Conservation (phyloP, 2,329 filamentous ascomycete genomes). For the Alternaria solani region DNA sequence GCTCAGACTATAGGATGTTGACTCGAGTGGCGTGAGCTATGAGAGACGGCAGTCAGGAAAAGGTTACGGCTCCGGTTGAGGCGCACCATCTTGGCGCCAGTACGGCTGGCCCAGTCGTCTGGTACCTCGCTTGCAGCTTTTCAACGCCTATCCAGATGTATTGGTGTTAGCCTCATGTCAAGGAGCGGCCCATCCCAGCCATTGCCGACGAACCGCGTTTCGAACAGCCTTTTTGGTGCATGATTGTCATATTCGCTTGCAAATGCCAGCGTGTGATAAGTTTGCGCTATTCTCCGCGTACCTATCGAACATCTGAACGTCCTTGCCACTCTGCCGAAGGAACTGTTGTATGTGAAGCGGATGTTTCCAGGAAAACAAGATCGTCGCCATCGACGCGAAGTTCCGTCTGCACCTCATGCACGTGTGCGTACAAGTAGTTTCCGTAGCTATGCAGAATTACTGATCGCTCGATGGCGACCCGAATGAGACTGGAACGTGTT, state of each 20-base stretch:
- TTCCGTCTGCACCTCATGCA: background rate
- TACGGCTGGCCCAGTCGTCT: background rate
- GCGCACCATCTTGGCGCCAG: background rate
- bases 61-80: background rate
- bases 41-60: background rate
- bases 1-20: background rate
- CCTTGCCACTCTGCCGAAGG: background rate
- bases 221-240: background rate
- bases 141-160: background rate
- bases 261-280: background rate
- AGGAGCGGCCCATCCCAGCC: background rate
- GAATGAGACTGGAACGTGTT: background rate
- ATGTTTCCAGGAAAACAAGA: background rate
- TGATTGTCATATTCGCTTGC: background rate
- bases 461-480: background rate
- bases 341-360: background rate
- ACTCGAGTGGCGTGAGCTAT: background rate
- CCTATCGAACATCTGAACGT: background rate
- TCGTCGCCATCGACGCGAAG: background rate
- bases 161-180: background rate
- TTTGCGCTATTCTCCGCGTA: background rate
- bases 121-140: slow-evolving; percentile 6
- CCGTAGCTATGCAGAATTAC: too few species aligned
- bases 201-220: background rate
- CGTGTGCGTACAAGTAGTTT: background rate